Evolutionary conservation across 495 filamentous ascomycete species (phyloP).

Genomic region (Hypoxylon lienhwacheense): DNA sequence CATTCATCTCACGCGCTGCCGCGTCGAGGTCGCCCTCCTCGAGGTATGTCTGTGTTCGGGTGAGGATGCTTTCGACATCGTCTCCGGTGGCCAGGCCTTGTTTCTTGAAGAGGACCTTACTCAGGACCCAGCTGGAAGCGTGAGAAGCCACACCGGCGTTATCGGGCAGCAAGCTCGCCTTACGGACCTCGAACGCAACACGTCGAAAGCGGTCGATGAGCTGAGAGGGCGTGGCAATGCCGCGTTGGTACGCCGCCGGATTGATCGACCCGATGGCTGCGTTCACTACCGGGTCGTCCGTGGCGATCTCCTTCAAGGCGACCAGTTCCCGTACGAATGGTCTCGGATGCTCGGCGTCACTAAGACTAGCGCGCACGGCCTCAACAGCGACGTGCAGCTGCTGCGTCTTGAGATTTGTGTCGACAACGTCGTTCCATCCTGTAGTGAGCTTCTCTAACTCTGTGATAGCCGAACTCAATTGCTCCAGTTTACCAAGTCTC

Average conservation of each 20-base stretch:
- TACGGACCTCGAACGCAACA: slow-evolving; percentile 90
- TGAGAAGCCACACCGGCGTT: slow-evolving; percentile 93
- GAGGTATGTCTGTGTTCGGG: slow-evolving; percentile 80
- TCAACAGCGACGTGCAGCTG: slow-evolving; percentile 94
- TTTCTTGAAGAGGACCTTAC: slow-evolving; percentile 93
- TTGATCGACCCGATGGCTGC: slow-evolving; percentile 94
- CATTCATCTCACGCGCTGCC: slow-evolving; percentile 94
- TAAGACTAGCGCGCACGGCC: slow-evolving; percentile 79
- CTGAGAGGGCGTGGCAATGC: slow-evolving; percentile 77
- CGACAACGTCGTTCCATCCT: slow-evolving; percentile 84
- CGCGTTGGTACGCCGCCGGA: slow-evolving; percentile 88
- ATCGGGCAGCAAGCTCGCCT: slow-evolving; percentile 87
- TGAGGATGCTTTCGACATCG: slow-evolving; percentile 92
- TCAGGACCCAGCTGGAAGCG: slow-evolving; percentile 81
- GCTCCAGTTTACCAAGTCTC: slow-evolving; percentile 79
- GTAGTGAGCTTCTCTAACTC: slow-evolving; percentile 83
- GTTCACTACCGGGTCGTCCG: slow-evolving; percentile 77
- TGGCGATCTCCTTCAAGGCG: slow-evolving; percentile 88
- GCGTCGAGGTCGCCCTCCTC: slow-evolving; percentile 91
- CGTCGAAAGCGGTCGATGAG: slow-evolving; percentile 94
- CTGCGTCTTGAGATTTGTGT: slow-evolving; percentile 88
- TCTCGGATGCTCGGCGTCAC: slow-evolving; percentile 68
- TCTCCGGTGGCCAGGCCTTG: slow-evolving; percentile 80
- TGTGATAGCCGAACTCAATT: slow-evolving; percentile 71
- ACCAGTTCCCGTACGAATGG: slow-evolving; percentile 91